phyloP scores from a whole-genome alignment of 768 basidiomycete species.

The Boletellus ananas region DNA sequence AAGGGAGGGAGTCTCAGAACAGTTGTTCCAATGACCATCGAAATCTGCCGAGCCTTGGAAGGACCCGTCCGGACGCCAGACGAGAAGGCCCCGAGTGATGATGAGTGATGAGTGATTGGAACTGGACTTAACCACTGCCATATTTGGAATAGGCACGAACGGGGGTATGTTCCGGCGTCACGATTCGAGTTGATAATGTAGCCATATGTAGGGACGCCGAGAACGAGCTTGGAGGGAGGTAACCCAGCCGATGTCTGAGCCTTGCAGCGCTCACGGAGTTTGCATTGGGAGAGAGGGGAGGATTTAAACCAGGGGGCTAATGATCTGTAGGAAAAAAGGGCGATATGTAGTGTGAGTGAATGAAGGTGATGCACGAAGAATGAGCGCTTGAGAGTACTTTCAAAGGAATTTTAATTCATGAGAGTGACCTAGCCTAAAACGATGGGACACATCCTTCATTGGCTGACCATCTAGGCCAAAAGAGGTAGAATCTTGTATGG shows the following conservation, averaged over 20 bases:
- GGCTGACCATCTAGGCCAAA: conserved; percentile 56
- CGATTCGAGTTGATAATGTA: conserved; percentile 60
- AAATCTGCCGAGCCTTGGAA: conserved; percentile 64
- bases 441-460: conserved; percentile 54
- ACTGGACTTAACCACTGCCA: conserved; percentile 68
- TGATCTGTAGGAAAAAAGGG: conserved; percentile 44
- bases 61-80: conserved; percentile 23
- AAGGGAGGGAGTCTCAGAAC: conserved; percentile 80
- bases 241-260: conserved; percentile 81
- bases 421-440: conserved; percentile 80
- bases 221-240: conserved; percentile 67
- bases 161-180: conserved; percentile 37
- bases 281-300: conserved; percentile 70
- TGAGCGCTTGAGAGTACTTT: conserved; percentile 61
- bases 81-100: conserved; percentile 61
- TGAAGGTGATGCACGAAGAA: not conserved
- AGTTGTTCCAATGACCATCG: conserved; percentile 74
- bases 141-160: conserved; percentile 31
- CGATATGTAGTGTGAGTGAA: not conserved
- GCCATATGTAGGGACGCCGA: conserved; percentile 86
- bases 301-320: conserved; percentile 71
- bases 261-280: conserved; percentile 68
- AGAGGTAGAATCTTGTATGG: conserved; percentile 73
- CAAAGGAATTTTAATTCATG: conserved; percentile 95
- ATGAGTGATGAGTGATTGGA: conserved; percentile 71